A percentile compares a stretch with the other conserved stretches of the same genome.
Conservation (phyloP, 2,329 filamentous ascomycete genomes). For the Phialophora tarda region DNA sequence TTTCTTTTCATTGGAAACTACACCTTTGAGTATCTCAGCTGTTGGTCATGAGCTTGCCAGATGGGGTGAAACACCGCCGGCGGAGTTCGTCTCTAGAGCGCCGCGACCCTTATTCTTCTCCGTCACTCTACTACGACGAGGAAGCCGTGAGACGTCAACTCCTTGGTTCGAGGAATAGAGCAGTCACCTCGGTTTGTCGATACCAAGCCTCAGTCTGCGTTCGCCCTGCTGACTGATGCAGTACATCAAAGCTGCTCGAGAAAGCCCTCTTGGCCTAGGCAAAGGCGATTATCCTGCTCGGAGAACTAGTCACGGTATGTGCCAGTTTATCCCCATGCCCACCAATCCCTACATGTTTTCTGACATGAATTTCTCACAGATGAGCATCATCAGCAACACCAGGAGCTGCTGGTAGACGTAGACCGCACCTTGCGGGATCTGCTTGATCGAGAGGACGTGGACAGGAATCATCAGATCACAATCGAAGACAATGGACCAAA, state of each 20-base stretch:
- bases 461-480: conserved; percentile 94
- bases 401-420: conserved; percentile 85
- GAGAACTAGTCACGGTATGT: conserved; percentile 53
- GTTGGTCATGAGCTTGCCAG: conserved; percentile 49
- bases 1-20: not conserved
- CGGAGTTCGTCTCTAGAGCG: conserved; percentile 50
- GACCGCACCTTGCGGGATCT: conserved; percentile 80
- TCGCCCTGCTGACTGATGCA: conserved; percentile 14
- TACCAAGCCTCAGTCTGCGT: not conserved
- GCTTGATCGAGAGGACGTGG: conserved; percentile 85
- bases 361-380: conserved; percentile 58
- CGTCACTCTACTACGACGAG: conserved; percentile 65
- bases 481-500: conserved; percentile 96
- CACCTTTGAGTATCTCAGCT: not conserved
- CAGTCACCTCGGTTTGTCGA: conserved; percentile 61
- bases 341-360: conserved; percentile 33
- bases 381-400: conserved; percentile 70
- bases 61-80: conserved; percentile 44
- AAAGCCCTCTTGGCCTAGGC: conserved; percentile 16
- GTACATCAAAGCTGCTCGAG: conserved; percentile 38
- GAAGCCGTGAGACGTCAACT: conserved; percentile 54
- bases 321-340: not conserved
- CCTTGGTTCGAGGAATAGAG: conserved; percentile 56
- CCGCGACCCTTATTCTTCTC: conserved; percentile 61
- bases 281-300: conserved; percentile 40